Percentiles rank a stretch among this genome's conserved stretches.
These are phyloP conservation scores for Auricularia cornea DNA, from an alignment of 768 basidiomycete species.

Conservation along the genomic window DNA sequence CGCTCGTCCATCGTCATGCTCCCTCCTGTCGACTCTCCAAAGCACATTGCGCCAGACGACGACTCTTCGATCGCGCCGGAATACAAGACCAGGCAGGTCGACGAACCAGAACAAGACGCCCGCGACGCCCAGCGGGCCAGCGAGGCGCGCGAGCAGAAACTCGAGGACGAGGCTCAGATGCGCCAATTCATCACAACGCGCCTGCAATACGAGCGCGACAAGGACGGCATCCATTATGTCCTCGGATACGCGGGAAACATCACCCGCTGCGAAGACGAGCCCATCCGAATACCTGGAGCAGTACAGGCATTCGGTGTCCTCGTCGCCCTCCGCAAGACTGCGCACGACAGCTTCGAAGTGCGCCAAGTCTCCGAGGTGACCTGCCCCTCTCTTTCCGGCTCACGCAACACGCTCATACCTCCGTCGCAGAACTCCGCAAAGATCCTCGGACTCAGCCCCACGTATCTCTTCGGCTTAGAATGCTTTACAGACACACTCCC, in stretches of 20 bases:
- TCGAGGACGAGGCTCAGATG: neutral
- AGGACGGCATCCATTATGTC: slow-evolving; percentile 61
- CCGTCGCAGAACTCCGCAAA: slow-evolving; percentile 52
- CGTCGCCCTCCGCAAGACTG: slow-evolving; percentile 55
- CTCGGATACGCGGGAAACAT: slow-evolving; percentile 61
- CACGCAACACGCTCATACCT: slow-evolving; percentile 18
- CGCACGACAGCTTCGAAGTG: slow-evolving; percentile 49
- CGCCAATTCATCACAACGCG: slow-evolving; percentile 42
- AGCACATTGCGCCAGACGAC: slow-evolving; percentile 6
- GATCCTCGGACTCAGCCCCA: slow-evolving; percentile 64
- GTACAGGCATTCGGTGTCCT: slow-evolving; percentile 80
- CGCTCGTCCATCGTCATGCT: slow-evolving; percentile 4
- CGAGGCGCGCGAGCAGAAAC: neutral
- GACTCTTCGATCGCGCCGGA: slow-evolving; percentile 3
- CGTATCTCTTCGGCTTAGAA: slow-evolving; percentile 58
- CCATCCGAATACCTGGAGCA: slow-evolving; percentile 73
- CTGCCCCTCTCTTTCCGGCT: slow-evolving; percentile 19
- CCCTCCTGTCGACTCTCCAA: slow-evolving; percentile 1
- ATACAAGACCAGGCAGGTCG: slow-evolving; percentile 6
- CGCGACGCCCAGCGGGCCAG: neutral
- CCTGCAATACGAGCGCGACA: slow-evolving; percentile 57
- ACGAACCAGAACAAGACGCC: neutral
- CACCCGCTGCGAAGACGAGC: slow-evolving; percentile 72
- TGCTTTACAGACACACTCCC: slow-evolving; percentile 68
- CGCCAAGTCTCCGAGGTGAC: slow-evolving; percentile 64